Conservation (phyloP, 2,329 filamentous ascomycete species). For the Fusarium praegraminearum region DNA sequence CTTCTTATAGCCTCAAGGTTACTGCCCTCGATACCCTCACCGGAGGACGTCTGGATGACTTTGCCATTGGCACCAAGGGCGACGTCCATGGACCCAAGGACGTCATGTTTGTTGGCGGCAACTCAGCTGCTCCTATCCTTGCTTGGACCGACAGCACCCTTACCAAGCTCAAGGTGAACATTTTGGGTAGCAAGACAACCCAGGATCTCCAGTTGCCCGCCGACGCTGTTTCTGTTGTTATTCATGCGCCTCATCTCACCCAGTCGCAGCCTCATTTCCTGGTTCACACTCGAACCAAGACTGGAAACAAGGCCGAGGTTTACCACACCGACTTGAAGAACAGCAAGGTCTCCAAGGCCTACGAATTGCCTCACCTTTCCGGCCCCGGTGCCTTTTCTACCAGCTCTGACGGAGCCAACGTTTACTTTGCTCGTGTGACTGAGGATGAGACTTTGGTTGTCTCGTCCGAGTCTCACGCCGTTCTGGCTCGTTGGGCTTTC, state of each 20-base stretch:
- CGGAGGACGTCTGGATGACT: conserved; percentile 78
- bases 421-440: conserved; percentile 89
- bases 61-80: conserved; percentile 77
- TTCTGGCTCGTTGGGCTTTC: conserved; percentile 79
- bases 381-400: conserved; percentile 82
- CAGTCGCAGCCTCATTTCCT: conserved; percentile 85
- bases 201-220: conserved; percentile 65
- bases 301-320: conserved; percentile 83
- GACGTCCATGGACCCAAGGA: conserved; percentile 75
- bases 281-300: conserved; percentile 79
- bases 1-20: conserved; percentile 82
- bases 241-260: conserved; percentile 80
- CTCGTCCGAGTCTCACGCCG: conserved; percentile 80
- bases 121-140: conserved; percentile 79
- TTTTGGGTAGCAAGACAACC: conserved; percentile 71
- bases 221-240: conserved; percentile 64
- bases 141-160: conserved; percentile 77
- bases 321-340: conserved; percentile 83
- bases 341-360: conserved; percentile 78
- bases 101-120: conserved; percentile 80
- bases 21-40: conserved; percentile 77
- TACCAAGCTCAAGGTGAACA: conserved; percentile 76
- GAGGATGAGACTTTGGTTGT: conserved; percentile 78
- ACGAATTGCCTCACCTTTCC: conserved; percentile 78
- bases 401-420: conserved; percentile 81